phyloP scores from a whole-genome alignment of 495 filamentous ascomycete species.

The Talaromyces nanjingensis region DNA sequence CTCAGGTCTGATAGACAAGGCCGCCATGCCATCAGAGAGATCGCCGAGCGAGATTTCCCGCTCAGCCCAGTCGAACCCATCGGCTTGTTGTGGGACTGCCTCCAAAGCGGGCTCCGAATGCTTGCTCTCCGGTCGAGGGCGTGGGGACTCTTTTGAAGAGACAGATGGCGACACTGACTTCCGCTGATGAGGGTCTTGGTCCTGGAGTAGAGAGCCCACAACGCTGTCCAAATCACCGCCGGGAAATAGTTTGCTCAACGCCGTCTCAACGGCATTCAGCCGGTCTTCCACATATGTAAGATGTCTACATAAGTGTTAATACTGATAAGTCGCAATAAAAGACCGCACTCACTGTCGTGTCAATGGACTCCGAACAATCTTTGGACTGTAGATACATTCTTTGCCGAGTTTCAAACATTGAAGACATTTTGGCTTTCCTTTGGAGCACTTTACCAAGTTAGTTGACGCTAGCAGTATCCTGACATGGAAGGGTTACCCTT shows the following conservation, averaged over 20 bases:
- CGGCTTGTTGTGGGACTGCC: slow-evolving; percentile 40
- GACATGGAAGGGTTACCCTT: slow-evolving; percentile 24
- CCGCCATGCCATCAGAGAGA: slow-evolving; percentile 46
- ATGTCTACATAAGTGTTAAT: slow-evolving; percentile 26
- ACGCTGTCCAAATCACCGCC: slow-evolving; percentile 41
- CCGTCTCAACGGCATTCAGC: slow-evolving; percentile 37
- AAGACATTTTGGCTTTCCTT: slow-evolving; percentile 37
- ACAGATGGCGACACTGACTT: slow-evolving; percentile 14
- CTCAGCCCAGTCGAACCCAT: slow-evolving; percentile 48
- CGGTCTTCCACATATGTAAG: slow-evolving; percentile 45
- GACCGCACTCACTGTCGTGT: slow-evolving; percentile 35
- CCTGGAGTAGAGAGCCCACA: slow-evolving; percentile 36
- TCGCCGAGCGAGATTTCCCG: slow-evolving; percentile 37
- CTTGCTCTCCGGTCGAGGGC: slow-evolving; percentile 26
- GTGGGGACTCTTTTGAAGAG: slow-evolving; percentile 33
- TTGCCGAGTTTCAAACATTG: slow-evolving; percentile 40
- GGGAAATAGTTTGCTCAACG: slow-evolving; percentile 36
- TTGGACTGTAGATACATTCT: slow-evolving; percentile 44
- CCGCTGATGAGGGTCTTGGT: slow-evolving; percentile 27
- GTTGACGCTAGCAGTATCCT: not conserved
- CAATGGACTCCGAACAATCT: slow-evolving; percentile 39
- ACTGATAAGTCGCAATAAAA: not conserved
- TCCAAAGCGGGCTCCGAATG: slow-evolving; percentile 26
- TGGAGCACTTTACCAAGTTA: slow-evolving; percentile 32
- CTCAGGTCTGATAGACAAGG: slow-evolving; percentile 42